Evolutionary conservation across 2,329 filamentous ascomycete species (phyloP).

Genomic region (Clonostachys byssicola): DNA sequence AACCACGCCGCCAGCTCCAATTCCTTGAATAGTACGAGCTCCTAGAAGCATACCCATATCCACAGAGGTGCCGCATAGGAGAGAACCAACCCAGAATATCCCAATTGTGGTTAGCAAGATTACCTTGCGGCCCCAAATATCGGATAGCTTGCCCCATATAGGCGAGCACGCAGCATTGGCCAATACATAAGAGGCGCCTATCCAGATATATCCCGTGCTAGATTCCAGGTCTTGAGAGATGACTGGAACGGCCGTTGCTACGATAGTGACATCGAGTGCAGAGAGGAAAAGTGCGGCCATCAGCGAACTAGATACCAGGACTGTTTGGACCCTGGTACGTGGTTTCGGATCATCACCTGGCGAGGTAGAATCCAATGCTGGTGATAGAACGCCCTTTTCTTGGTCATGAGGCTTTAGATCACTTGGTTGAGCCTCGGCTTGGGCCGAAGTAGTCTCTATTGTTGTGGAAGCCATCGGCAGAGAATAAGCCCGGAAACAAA

Average conservation of each 20-base stretch:
- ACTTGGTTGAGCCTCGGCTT: too few relatives aligned
- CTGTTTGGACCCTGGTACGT: too few relatives aligned
- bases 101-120: slow-evolving; percentile 40
- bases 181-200: slow-evolving; percentile 69
- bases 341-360: too few relatives aligned
- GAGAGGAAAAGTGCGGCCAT: slow-evolving; percentile 28
- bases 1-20: slow-evolving; percentile 46
- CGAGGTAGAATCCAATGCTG: too few relatives aligned
- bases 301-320: too few relatives aligned
- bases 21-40: slow-evolving; percentile 42
- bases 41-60: slow-evolving; percentile 27
- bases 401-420: too few relatives aligned
- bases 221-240: slow-evolving; percentile 56
- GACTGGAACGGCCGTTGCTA: slow-evolving; percentile 58
- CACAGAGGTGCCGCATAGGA: slow-evolving; percentile 33
- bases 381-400: too few relatives aligned
- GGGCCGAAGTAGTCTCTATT: too few relatives aligned
- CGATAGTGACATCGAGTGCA: slow-evolving; percentile 50
- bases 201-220: slow-evolving; percentile 72
- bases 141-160: slow-evolving; percentile 63
- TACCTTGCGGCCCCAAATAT: slow-evolving; percentile 55
- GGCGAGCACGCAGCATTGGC: slow-evolving; percentile 65
- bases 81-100: slow-evolving; percentile 47
- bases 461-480: too few relatives aligned
- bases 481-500: too few relatives aligned